Evolutionary conservation across 2,329 filamentous ascomycete genomes (phyloP), one percentile per base, ranked within the genome.

Genomic region (Alternaria hordeiaustralica): DNA sequence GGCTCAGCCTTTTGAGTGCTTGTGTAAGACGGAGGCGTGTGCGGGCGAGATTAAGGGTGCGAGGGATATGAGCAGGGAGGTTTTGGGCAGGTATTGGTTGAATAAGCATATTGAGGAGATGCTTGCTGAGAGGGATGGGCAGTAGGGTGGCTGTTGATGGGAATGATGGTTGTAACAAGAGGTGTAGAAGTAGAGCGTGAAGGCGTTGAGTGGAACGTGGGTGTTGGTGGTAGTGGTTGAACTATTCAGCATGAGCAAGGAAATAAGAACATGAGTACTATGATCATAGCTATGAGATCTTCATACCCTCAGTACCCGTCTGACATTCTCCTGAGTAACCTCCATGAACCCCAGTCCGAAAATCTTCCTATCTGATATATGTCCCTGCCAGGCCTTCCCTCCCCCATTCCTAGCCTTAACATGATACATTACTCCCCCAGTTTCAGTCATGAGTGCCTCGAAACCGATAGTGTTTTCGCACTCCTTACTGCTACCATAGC

Each of bases 1-100:
- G 90, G 87, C 88, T 30, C 90, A 92, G 82, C 85, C 89, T 5
- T 93, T 93, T 75, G 80, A 86, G 63, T 93, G 90, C 76, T 82
- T 86, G 63, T 93, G 90, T 75, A 83, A 84, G 65, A 83, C 83
- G 18, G 69, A 82, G 0, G 80, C 81, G 20, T 93, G 90, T 80
- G 84, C 85, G 56, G 89, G 89, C 15, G 83, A 78, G 66, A 91
- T 93, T 66, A 78, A 81, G 46, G 90, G 90, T 15, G 90, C 90
- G 12, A 85, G 82, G 71, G 84, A 88, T 71, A 89, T 92, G 86
- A 72, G 80, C 6, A 68, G 77, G 12, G 77, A 80, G 45, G 83
- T 87, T 70, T 81, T 92, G 65, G 80, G 84, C 44, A 86, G 87
- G 43, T 81, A 87, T 64, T 92, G 78, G 77, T 57, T 80, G 18